Evolutionary conservation across 2,329 filamentous ascomycete species (phyloP).

Genomic region (Plectosphaerella sp.): DNA sequence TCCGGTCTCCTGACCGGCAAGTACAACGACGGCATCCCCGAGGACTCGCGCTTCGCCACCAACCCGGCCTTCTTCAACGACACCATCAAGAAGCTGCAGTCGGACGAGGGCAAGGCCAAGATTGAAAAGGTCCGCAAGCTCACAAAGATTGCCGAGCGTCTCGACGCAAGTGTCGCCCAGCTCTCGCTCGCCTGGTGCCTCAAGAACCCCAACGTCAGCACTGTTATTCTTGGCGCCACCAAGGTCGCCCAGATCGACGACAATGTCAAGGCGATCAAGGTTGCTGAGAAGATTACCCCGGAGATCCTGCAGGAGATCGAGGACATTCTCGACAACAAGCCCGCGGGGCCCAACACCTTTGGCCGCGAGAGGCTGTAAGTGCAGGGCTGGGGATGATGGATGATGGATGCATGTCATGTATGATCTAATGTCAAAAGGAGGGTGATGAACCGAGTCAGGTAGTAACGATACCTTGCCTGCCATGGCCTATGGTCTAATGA

Average conservation of each 20-base stretch:
- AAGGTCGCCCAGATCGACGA: conserved; percentile 17
- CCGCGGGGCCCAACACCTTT: not conserved
- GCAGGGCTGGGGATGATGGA: not conserved
- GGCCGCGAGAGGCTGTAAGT: not conserved
- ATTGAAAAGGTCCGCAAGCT: conserved; percentile 20
- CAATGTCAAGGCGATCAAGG: conserved; percentile 1
- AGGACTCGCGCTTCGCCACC: conserved; percentile 53
- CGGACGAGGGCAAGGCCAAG: conserved; percentile 22
- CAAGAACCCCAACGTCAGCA: conserved; percentile 22
- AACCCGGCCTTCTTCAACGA: conserved; percentile 54
- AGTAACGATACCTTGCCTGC: too few species aligned
- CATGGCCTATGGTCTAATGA: too few species aligned
- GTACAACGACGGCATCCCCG: conserved; percentile 55
- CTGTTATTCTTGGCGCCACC: conserved; percentile 21
- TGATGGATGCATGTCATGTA: not conserved
- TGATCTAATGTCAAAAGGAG: too few species aligned
- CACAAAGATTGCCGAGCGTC: conserved; percentile 16
- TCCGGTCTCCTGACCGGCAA: conserved; percentile 60
- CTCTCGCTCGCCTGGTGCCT: conserved; percentile 18
- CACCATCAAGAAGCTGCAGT: conserved; percentile 44
- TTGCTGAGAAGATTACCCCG: not conserved
- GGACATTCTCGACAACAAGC: not conserved
- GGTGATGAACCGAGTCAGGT: too few species aligned
- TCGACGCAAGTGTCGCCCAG: conserved; percentile 17
- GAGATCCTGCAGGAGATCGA: conserved; percentile 1